These are phyloP conservation scores for Ammopiptanthus mongolicus DNA, from an alignment of 306 rosid genomes.

Conservation along the genomic window DNA sequence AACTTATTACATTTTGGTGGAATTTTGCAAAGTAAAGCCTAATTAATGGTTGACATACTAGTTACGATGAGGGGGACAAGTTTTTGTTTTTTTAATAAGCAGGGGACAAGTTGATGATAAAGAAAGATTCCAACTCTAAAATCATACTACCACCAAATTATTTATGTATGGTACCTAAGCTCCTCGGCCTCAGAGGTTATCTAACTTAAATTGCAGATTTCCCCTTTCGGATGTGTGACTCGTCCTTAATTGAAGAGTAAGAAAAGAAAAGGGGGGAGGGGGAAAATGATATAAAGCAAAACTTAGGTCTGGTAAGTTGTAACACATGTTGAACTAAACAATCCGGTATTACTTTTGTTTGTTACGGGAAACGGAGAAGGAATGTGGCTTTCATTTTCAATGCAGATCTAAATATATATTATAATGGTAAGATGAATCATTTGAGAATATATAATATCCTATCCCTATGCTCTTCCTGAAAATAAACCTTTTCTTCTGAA, in stretches of 20 bases:
- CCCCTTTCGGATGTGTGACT: neutral
- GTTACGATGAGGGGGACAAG: neutral
- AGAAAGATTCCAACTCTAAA: neutral
- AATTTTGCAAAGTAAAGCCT: neutral
- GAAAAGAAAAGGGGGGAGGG: neutral
- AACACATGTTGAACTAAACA: neutral
- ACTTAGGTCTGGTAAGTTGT: neutral
- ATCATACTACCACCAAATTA: neutral
- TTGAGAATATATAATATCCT: conserved; percentile 18
- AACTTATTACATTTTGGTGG: neutral
- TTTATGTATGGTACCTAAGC: neutral
- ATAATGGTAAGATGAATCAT: conserved; percentile 16
- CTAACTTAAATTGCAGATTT: neutral
- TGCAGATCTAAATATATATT: conserved; percentile 43
- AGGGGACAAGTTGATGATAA: neutral
- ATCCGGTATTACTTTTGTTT: conserved; percentile 12
- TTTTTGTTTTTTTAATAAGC: no score
- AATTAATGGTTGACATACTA: neutral
- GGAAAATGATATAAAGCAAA: neutral
- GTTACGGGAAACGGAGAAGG: conserved; percentile 32
- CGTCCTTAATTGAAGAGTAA: neutral
- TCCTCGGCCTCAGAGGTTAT: neutral
- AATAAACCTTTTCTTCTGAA: neutral
- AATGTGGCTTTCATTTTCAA: conserved; percentile 70
- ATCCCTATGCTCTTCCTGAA: conserved; percentile 29